Evolutionary conservation across 371 early-diverging fungal genomes (phyloP).

Genomic region (Actinomortierella ambigua): DNA sequence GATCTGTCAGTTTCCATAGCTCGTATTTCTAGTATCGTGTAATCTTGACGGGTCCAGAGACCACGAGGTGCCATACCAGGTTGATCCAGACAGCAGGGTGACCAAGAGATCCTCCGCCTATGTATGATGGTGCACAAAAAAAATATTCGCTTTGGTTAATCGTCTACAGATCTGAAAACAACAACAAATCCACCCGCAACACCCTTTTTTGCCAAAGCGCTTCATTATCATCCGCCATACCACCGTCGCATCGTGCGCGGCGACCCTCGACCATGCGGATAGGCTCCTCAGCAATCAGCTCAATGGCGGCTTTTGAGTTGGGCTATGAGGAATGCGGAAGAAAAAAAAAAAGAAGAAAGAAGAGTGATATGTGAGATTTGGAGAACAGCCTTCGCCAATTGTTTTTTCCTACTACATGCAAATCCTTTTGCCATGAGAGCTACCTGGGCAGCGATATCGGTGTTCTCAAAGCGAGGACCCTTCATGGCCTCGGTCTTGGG

Average conservation of each 20-base stretch:
- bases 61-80: constrained; percentile 73
- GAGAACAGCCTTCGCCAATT: too few species aligned
- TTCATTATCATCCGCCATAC: too few species aligned
- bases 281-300: constrained; percentile 89
- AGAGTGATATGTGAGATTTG: too few species aligned
- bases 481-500: constrained; percentile 70
- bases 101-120: constrained; percentile 90
- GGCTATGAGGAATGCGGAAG: too few species aligned
- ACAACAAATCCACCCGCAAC: not conserved
- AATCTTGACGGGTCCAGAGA: constrained; percentile 5
- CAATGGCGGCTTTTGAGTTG: constrained; percentile 89
- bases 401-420: too few species aligned
- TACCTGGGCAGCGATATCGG: constrained; percentile 84
- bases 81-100: constrained; percentile 96
- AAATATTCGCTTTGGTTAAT: constrained; percentile 10
- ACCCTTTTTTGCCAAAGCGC: constrained; percentile 1
- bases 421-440: not conserved
- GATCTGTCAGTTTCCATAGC: not conserved
- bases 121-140: too few species aligned
- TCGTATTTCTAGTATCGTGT: not conserved
- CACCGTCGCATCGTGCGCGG: constrained; percentile 88
- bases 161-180: constrained; percentile 1
- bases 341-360: too few species aligned
- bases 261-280: constrained; percentile 77
- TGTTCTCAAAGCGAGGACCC: constrained; percentile 92